Percentiles rank a stretch among this genome's conserved stretches.
Conservation (phyloP, 345 rosid genomes). For the Cardamine occulta region DNA sequence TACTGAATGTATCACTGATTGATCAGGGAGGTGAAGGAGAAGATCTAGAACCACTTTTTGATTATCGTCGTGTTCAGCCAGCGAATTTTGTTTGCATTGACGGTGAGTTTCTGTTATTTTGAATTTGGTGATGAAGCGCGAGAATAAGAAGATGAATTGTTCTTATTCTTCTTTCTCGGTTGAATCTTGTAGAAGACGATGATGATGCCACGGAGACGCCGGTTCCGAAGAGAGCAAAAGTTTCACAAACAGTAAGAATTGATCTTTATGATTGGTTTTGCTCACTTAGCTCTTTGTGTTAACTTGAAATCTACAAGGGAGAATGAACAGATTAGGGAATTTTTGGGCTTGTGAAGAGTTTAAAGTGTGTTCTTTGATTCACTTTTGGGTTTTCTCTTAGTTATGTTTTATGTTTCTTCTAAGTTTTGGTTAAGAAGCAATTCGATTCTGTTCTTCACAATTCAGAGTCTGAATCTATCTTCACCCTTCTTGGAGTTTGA, state of each 20-base stretch:
- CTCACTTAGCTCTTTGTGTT: constrained; percentile 4
- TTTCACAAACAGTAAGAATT: constrained; percentile 20
- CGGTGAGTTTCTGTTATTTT: constrained; percentile 42
- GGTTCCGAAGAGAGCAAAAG: constrained; percentile 26
- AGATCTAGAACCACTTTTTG: constrained; percentile 79
- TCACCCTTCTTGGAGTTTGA: not conserved
- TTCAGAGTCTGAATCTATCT: not conserved
- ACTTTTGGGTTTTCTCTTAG: constrained; percentile 3
- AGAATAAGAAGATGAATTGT: not conserved
- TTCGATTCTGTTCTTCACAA: not conserved
- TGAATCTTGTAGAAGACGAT: constrained; percentile 40
- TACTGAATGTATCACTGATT: constrained; percentile 10
- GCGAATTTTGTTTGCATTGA: constrained; percentile 50
- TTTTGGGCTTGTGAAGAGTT: not conserved
- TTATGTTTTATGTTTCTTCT: not conserved
- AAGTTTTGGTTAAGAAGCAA: not conserved
- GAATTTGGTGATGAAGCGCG: not conserved
- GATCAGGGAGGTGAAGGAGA: constrained; percentile 56
- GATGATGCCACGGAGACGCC: constrained; percentile 37
- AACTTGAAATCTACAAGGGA: not conserved
- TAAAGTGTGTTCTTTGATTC: constrained; percentile 3
- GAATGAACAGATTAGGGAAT: not conserved
- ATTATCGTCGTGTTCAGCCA: constrained; percentile 78
- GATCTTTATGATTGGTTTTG: constrained; percentile 12
- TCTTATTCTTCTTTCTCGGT: not conserved